Percentiles rank a stretch among this genome's conserved stretches.
Conservation (phyloP, 257 asterid genomes). For the Fraxinus americana region DNA sequence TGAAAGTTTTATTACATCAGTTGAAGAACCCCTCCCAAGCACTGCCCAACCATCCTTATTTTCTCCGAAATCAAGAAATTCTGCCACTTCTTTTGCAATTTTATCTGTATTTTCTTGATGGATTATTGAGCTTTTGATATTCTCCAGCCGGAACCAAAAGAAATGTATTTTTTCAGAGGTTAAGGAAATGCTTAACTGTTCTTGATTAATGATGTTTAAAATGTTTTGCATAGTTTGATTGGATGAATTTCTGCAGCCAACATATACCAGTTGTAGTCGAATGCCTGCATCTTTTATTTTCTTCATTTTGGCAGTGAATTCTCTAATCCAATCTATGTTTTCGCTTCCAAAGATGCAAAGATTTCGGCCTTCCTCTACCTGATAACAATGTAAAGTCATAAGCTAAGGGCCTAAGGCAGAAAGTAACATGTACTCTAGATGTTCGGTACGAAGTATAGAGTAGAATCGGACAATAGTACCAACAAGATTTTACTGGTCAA, state of each 20-base stretch:
- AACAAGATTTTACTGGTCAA: too few species aligned
- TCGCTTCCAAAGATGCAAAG: constrained; percentile 66
- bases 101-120: constrained; percentile 24
- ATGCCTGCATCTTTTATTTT: constrained; percentile 36
- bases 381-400: constrained; percentile 18
- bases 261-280: constrained; percentile 55
- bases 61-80: constrained; percentile 35
- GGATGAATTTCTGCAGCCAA: constrained; percentile 56
- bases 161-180: constrained; percentile 35
- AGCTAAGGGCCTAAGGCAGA: neutral
- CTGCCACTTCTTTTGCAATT: constrained; percentile 27
- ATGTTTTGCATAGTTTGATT: constrained; percentile 36
- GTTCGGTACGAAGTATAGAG: neutral
- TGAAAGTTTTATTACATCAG: constrained; percentile 35
- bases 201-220: constrained; percentile 45
- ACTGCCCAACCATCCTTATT: constrained; percentile 46
- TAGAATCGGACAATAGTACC: too few species aligned
- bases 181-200: constrained; percentile 41
- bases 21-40: constrained; percentile 47
- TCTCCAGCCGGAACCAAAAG: constrained; percentile 67
- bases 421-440: neutral
- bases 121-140: constrained; percentile 35
- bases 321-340: constrained; percentile 57
- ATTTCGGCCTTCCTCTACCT: constrained; percentile 56
- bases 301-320: constrained; percentile 37